A percentile compares a stretch with the other conserved stretches of the same genome.
These are phyloP conservation scores for Hamigera avellanea DNA, from an alignment of 495 filamentous ascomycete genomes.

Conservation along the genomic window DNA sequence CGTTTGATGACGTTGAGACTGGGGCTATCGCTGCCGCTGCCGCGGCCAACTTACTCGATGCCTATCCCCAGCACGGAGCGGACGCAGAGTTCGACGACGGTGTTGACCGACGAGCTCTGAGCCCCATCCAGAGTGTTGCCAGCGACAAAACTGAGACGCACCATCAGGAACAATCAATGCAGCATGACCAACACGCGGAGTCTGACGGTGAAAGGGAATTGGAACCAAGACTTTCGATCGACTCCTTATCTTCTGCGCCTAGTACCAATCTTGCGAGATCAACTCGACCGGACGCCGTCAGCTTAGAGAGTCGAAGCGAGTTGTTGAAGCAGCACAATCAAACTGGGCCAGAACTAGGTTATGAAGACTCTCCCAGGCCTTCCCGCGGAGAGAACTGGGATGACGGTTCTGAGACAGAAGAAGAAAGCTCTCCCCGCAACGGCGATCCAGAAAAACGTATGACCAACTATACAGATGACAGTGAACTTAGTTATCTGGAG, in stretches of 20 bases:
- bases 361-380: slow-evolving; percentile 22
- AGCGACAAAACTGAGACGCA: slow-evolving; percentile 47
- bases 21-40: slow-evolving; percentile 36
- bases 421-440: slow-evolving; percentile 16
- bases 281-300: slow-evolving; percentile 40
- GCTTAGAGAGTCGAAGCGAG: slow-evolving; percentile 35
- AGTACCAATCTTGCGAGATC: slow-evolving; percentile 42
- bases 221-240: slow-evolving; percentile 36
- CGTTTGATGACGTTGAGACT: no score
- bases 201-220: slow-evolving; percentile 17
- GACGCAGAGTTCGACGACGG: slow-evolving; percentile 41
- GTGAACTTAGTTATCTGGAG: slow-evolving; percentile 48
- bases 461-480: slow-evolving; percentile 58
- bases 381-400: slow-evolving; percentile 3
- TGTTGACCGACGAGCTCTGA: slow-evolving; percentile 51
- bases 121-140: slow-evolving; percentile 81
- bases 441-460: slow-evolving; percentile 31
- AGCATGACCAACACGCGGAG: slow-evolving; percentile 7
- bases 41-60: slow-evolving; percentile 30
- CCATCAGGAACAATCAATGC: slow-evolving; percentile 5
- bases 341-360: slow-evolving; percentile 25
- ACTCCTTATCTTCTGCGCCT: slow-evolving; percentile 41
- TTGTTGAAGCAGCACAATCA: slow-evolving; percentile 27
- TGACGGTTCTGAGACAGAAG: slow-evolving; percentile 22
- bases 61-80: slow-evolving; percentile 20